Conservation (phyloP, 2,329 filamentous ascomycete species). For the Cladosporium halotolerans region DNA sequence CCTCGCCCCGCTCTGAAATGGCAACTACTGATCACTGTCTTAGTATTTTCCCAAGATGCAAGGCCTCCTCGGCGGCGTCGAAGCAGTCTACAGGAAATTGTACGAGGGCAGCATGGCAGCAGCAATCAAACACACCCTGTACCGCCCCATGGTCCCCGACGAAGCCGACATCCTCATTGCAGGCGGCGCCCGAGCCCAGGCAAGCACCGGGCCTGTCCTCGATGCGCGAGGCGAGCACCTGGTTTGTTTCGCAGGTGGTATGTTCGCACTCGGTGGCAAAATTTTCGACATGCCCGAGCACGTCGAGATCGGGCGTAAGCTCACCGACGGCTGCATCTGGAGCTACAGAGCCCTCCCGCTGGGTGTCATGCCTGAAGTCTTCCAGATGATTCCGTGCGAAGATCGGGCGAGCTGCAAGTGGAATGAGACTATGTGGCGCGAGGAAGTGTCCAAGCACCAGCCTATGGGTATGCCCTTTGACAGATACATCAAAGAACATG, state of each 20-base stretch:
- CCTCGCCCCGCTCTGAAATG: neutral
- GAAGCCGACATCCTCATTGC: slow-evolving; percentile 42
- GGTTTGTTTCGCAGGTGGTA: slow-evolving; percentile 55
- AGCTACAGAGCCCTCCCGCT: slow-evolving; percentile 51
- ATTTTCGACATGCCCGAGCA: slow-evolving; percentile 50
- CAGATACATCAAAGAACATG: slow-evolving; percentile 29
- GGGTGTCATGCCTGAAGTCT: slow-evolving; percentile 58
- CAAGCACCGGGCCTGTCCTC: slow-evolving; percentile 26
- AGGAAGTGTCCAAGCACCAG: slow-evolving; percentile 29
- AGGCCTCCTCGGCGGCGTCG: slow-evolving; percentile 41
- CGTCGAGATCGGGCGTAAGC: slow-evolving; percentile 49
- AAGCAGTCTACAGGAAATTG: slow-evolving; percentile 44
- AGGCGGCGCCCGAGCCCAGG: slow-evolving; percentile 35
- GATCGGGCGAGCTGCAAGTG: slow-evolving; percentile 41
- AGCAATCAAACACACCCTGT: slow-evolving; percentile 41
- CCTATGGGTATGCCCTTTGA: slow-evolving; percentile 23
- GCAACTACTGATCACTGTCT: neutral
- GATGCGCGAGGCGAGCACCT: slow-evolving; percentile 52
- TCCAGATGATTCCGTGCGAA: slow-evolving; percentile 47
- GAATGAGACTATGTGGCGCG: slow-evolving; percentile 48
- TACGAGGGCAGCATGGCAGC: slow-evolving; percentile 49
- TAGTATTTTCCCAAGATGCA: slow-evolving; percentile 43
- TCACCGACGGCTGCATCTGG: slow-evolving; percentile 59
- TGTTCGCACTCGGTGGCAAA: slow-evolving; percentile 55
- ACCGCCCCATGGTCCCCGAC: slow-evolving; percentile 44